Evolutionary conservation across 2,329 filamentous ascomycete genomes (phyloP).

Genomic region (Orbilia oligospora): DNA sequence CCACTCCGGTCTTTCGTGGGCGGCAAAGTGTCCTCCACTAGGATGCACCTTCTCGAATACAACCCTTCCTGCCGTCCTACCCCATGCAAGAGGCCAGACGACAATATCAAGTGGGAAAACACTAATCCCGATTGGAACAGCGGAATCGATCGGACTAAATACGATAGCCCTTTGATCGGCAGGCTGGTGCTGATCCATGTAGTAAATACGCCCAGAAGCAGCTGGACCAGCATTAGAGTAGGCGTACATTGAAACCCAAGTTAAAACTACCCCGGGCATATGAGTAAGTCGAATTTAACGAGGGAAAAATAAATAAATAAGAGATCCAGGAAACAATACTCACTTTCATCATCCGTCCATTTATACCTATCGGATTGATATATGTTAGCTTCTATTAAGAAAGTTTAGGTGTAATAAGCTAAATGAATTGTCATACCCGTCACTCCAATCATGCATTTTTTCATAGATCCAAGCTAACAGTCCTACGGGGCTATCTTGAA

Average conservation of each 20-base stretch:
- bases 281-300: not conserved
- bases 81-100: conserved; percentile 47
- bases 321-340: not conserved
- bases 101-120: conserved; percentile 49
- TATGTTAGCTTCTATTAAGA: not conserved
- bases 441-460: conserved; percentile 65
- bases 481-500: conserved; percentile 66
- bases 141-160: conserved; percentile 28
- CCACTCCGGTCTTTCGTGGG: conserved; percentile 68
- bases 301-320: not conserved
- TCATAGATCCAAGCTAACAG: conserved; percentile 65
- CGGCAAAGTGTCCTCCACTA: conserved; percentile 72
- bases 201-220: conserved; percentile 50
- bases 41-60: conserved; percentile 62
- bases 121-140: conserved; percentile 48
- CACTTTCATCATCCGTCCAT: conserved; percentile 58
- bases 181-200: conserved; percentile 46
- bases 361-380: conserved; percentile 20
- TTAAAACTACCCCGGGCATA: conserved; percentile 24
- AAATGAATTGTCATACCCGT: conserved; percentile 48
- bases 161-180: conserved; percentile 4
- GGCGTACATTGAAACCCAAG: conserved; percentile 55
- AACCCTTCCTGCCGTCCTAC: conserved; percentile 45
- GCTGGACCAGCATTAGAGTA: conserved; percentile 36
- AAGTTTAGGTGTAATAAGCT: not conserved